phyloP scores from a whole-genome alignment of 2,329 filamentous ascomycete species.

The Arthrobotrys iridis region DNA sequence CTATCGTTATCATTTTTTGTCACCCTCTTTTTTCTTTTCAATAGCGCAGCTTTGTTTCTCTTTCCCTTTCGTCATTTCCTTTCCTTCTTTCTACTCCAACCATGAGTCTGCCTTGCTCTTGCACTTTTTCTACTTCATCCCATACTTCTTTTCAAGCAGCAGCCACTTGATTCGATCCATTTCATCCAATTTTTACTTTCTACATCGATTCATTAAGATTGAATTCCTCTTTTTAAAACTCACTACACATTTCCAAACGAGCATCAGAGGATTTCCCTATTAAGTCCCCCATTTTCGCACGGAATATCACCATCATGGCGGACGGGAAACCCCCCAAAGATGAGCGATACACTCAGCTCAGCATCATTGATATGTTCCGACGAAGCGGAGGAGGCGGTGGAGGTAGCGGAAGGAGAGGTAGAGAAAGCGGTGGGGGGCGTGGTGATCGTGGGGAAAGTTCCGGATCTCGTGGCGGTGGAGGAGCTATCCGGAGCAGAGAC shows the following conservation, averaged over 20 bases:
- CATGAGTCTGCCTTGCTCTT: slow-evolving; percentile 48
- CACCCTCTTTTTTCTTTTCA: neutral
- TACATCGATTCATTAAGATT: neutral
- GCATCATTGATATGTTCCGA: slow-evolving; percentile 51
- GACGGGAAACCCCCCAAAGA: slow-evolving; percentile 36
- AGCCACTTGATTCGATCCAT: neutral
- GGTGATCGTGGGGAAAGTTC: slow-evolving; percentile 33
- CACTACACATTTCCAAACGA: neutral
- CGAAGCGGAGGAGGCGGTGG: slow-evolving; percentile 54
- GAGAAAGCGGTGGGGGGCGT: slow-evolving; percentile 55
- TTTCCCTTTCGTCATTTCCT: neutral
- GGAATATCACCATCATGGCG: slow-evolving; percentile 15
- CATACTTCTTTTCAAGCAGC: neutral
- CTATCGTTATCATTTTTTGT: neutral
- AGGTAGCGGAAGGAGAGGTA: slow-evolving; percentile 54
- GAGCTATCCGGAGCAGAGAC: slow-evolving; percentile 21
- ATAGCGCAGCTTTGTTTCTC: neutral
- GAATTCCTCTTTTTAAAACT: neutral
- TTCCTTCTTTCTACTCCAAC: neutral
- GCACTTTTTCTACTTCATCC: slow-evolving; percentile 25
- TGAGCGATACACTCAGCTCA: slow-evolving; percentile 51
- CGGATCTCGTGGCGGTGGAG: slow-evolving; percentile 24
- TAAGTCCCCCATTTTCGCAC: too few relatives aligned
- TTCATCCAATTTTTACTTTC: neutral
- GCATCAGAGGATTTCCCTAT: neutral